Conservation (phyloP, 2,329 filamentous ascomycete genomes). For the Hypoxylon sp. region DNA sequence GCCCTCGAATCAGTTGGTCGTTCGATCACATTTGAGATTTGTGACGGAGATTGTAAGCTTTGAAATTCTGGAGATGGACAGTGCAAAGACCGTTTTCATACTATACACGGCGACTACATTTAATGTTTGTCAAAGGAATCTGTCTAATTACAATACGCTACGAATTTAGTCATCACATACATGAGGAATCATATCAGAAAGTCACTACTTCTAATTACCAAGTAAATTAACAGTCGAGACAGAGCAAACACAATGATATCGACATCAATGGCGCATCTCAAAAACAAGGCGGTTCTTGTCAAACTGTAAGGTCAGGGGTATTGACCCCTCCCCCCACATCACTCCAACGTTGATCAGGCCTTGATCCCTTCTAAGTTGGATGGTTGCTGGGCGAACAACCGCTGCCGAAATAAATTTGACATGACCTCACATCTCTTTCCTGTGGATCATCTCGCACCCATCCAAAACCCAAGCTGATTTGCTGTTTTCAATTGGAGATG, state of each 20-base stretch:
- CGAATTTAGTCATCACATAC: neutral
- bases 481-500: constrained; percentile 17
- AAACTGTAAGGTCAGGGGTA: constrained; percentile 9
- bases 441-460: constrained; percentile 14
- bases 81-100: constrained; percentile 12
- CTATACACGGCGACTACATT: neutral
- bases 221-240: neutral
- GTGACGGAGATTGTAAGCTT: constrained; percentile 2
- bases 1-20: neutral
- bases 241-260: neutral
- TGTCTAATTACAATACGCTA: neutral
- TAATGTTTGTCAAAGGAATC: neutral
- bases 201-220: neutral
- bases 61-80: constrained; percentile 26
- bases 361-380: neutral
- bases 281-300: neutral
- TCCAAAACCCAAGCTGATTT: constrained; percentile 26
- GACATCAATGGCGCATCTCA: neutral
- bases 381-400: constrained; percentile 45
- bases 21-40: constrained; percentile 19
- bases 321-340: constrained; percentile 42
- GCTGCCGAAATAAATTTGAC: constrained; percentile 40
- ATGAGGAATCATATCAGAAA: neutral
- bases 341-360: constrained; percentile 14
- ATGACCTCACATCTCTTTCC: constrained; percentile 27